These are phyloP conservation scores for Aspergillus carbonarius DNA, from an alignment of 2,329 filamentous ascomycete genomes.

Conservation along the genomic window DNA sequence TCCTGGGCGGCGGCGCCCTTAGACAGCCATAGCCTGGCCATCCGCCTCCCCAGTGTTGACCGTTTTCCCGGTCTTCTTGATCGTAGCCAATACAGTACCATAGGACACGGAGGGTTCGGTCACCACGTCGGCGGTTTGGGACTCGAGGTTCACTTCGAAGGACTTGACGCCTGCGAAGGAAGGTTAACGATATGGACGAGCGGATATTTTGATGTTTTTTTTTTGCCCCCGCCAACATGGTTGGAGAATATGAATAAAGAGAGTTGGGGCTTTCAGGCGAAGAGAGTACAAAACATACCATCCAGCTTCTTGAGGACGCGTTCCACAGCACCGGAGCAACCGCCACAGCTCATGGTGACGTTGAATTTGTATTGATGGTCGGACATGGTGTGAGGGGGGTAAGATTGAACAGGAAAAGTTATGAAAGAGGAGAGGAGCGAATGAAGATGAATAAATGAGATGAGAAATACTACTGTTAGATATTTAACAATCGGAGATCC, in stretches of 20 bases:
- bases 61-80: slow-evolving; percentile 93
- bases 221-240: not conserved
- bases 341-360: slow-evolving; percentile 89
- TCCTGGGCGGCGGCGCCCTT: slow-evolving; percentile 6
- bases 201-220: not conserved
- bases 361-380: slow-evolving; percentile 94
- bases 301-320: slow-evolving; percentile 89
- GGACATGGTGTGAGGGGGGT: slow-evolving; percentile 49
- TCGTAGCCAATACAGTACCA: slow-evolving; percentile 79
- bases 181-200: not conserved
- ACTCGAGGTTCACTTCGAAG: slow-evolving; percentile 84
- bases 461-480: no score
- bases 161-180: slow-evolving; percentile 69
- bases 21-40: slow-evolving; percentile 41
- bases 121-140: slow-evolving; percentile 75
- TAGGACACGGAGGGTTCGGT: slow-evolving; percentile 70
- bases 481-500: not conserved
- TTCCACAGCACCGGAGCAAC: slow-evolving; percentile 93
- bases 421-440: not conserved
- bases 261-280: not conserved
- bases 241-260: no score
- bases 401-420: not conserved
- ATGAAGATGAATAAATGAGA: not conserved
- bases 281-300: slow-evolving; percentile 55
- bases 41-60: slow-evolving; percentile 64